These are phyloP conservation scores for Trichoderma asperellum DNA, from an alignment of 2,329 filamentous ascomycete species.

Conservation along the genomic window DNA sequence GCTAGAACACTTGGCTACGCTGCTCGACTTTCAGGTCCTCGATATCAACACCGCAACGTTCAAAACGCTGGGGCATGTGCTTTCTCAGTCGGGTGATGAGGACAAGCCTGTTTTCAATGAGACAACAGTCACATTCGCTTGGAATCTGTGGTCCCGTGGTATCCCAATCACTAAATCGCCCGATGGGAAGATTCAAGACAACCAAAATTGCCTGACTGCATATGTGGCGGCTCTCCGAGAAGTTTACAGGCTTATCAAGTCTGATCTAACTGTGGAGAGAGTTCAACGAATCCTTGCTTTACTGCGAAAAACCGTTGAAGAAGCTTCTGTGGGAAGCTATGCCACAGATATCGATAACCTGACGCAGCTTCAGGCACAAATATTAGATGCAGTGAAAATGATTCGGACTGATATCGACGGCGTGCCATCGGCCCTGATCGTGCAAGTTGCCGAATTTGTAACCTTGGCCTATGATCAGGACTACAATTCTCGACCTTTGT, in stretches of 20 bases:
- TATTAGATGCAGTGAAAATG: constrained; percentile 69
- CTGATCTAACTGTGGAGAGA: constrained; percentile 63
- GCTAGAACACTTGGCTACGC: constrained; percentile 66
- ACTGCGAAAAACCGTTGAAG: constrained; percentile 70
- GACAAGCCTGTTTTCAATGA: constrained; percentile 51
- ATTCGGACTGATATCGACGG: constrained; percentile 68
- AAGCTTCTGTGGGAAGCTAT: constrained; percentile 69
- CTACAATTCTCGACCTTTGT: constrained; percentile 40
- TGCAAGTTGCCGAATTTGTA: constrained; percentile 70
- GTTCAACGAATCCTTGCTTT: constrained; percentile 72
- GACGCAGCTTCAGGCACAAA: constrained; percentile 71
- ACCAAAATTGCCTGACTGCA: constrained; percentile 82
- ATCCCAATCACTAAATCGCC: constrained; percentile 55
- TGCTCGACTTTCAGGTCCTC: constrained; percentile 67
- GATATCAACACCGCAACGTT: constrained; percentile 74
- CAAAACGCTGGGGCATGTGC: constrained; percentile 66
- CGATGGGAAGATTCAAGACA: constrained; percentile 56
- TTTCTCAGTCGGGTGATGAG: constrained; percentile 55
- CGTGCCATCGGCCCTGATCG: constrained; percentile 69
- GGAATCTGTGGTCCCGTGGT: constrained; percentile 70
- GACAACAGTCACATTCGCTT: constrained; percentile 62
- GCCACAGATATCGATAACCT: constrained; percentile 73
- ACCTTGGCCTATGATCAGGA: constrained; percentile 66
- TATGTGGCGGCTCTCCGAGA: constrained; percentile 78
- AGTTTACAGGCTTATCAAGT: constrained; percentile 74